These are phyloP conservation scores for Suhomyces xylopsoci DNA, from an alignment of 805 yeast species.

Conservation along the genomic window DNA sequence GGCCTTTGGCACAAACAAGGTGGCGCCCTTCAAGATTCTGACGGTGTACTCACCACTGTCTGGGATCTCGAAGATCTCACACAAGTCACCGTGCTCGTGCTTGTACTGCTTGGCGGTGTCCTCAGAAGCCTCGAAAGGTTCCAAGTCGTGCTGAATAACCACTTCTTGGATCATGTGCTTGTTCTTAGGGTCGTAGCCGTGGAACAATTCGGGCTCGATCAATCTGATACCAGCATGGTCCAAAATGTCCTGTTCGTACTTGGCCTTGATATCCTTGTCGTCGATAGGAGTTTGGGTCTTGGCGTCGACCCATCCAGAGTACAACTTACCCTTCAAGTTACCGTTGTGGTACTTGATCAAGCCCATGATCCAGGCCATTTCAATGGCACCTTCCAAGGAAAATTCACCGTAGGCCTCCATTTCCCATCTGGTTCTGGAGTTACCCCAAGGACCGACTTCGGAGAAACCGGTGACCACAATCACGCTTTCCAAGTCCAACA, in stretches of 20 bases:
- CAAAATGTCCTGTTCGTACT: constrained; percentile 84
- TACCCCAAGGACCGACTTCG: constrained; percentile 99
- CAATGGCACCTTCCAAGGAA: constrained; percentile 95
- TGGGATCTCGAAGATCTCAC: constrained; percentile 83
- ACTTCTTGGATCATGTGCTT: constrained; percentile 94
- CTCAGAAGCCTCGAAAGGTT: constrained; percentile 91
- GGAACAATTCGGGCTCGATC: constrained; percentile 91
- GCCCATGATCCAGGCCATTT: constrained; percentile 99
- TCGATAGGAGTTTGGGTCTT: constrained; percentile 91
- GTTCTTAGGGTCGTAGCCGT: constrained; percentile 92
- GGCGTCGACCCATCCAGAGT: constrained; percentile 97
- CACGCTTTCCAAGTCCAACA: constrained; percentile 87
- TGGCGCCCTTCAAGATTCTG: constrained; percentile 87
- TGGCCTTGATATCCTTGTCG: constrained; percentile 87
- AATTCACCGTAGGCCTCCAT: constrained; percentile 96
- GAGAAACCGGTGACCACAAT: constrained; percentile 97
- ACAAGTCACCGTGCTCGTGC: constrained; percentile 89
- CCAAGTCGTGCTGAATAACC: constrained; percentile 93
- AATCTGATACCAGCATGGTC: constrained; percentile 96
- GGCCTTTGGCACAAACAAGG: constrained; percentile 87
- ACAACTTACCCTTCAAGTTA: constrained; percentile 81
- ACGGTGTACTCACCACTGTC: constrained; percentile 93
- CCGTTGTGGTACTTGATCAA: constrained; percentile 94
- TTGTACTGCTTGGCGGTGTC: constrained; percentile 94
- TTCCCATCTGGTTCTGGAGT: constrained; percentile 98